Percentiles rank a stretch among this genome's conserved stretches.
Conservation (phyloP, 345 rosid species). For the Draba incana region DNA sequence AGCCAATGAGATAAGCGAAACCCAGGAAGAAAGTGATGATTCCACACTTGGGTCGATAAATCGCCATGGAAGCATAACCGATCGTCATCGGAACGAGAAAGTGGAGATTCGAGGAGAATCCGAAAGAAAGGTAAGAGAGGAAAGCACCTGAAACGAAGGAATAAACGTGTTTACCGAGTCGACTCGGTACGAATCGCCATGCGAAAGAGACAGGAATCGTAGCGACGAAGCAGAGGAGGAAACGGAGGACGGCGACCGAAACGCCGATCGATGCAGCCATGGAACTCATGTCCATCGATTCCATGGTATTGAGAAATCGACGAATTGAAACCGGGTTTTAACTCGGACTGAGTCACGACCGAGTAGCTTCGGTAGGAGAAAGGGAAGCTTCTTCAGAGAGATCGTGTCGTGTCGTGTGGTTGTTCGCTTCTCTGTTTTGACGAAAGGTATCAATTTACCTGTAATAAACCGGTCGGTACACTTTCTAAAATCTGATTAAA, state of each 20-base stretch:
- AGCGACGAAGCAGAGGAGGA: conserved; percentile 84
- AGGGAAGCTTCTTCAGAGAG: conserved; percentile 16
- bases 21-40: conserved; percentile 70
- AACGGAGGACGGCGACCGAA: conserved; percentile 80
- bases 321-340: background rate
- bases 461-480: conserved; percentile 27
- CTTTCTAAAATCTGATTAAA: background rate
- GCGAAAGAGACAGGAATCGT: conserved; percentile 79
- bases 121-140: conserved; percentile 83
- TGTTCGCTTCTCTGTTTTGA: conserved; percentile 7
- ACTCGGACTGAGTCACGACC: conserved; percentile 33
- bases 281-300: conserved; percentile 50
- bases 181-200: conserved; percentile 72
- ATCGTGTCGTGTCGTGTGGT: conserved; percentile 22
- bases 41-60: conserved; percentile 72
- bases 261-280: conserved; percentile 88
- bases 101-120: conserved; percentile 93
- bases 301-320: conserved; percentile 32
- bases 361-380: conserved; percentile 17
- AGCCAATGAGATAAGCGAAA: conserved; percentile 90
- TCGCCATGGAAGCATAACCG: conserved; percentile 79
- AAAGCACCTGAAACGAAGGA: conserved; percentile 65
- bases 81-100: conserved; percentile 82
- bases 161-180: conserved; percentile 63
- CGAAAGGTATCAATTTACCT: conserved; percentile 22